Base-by-base conservation (phyloP, 257 asterid species). In the Salvia hispanica region DNA sequence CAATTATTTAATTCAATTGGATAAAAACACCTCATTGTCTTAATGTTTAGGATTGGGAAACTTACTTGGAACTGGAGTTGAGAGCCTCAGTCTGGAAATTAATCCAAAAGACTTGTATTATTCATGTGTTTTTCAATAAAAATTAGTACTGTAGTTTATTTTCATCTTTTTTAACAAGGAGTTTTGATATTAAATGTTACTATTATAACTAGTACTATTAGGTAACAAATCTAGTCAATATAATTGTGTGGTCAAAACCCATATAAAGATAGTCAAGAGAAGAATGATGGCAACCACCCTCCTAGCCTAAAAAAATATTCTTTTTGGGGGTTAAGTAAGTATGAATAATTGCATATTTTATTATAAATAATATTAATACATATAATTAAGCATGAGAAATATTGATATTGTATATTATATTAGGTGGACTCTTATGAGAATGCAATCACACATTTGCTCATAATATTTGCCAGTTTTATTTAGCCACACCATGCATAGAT, bases 281-380 rank as follows among this genome's bases (percentile, higher is more conserved):
- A 76, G 69, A 74, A 74, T 76, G 79, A 79, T 75, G 76, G 67
- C 74, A 77, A 72, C 59, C 77, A 16, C 62, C 69, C 48, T 51
- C 54, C 54, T 62, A 33, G 16, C 36, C 47, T 45, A 61, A 65
- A 70, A 36, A 5, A 7, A 39, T 5, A 7, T 70, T 73, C 76
- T 68, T 54, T 68, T 52, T 39, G 9, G 40, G n/a, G 31, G 31
- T 25, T 25, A 25, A 1, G 31, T 1, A 25, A 25, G 31, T 25
- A 25, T 25, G 31, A 25, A 25, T 25, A 25, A 54, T 21, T 5
- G 10, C 36, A 2, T 16, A 40, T 47, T 21, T 47, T 47, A 13
- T 14, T 34, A 34, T 25, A 25, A 25, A 25, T 7, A 14, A 7
- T 9, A 62, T 28, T 2, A 8, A 45, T 9, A 1, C 56, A 50